Conservation (phyloP, 1,284 basidiomycete species). For the Puccinia polysora region DNA sequence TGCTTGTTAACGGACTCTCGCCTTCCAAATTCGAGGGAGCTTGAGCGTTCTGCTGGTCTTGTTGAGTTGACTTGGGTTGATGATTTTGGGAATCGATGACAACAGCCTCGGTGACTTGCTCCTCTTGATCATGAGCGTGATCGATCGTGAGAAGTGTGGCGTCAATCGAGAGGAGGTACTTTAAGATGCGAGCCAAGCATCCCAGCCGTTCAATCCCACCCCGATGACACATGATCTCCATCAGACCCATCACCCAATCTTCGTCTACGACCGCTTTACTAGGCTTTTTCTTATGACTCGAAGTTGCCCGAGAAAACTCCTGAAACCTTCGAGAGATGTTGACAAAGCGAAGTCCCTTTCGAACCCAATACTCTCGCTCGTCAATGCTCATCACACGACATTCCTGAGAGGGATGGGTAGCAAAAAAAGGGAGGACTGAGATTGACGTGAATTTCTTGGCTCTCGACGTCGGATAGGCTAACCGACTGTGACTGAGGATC, state of each 20-base stretch:
- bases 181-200: slow-evolving; percentile 19
- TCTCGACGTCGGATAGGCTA: slow-evolving; percentile 19
- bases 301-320: background rate
- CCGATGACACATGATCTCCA: slow-evolving; percentile 26
- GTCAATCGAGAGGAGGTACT: slow-evolving; percentile 20
- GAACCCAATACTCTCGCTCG: slow-evolving; percentile 31
- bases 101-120: background rate
- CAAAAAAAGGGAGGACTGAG: slow-evolving; percentile 28
- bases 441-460: slow-evolving; percentile 2
- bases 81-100: background rate
- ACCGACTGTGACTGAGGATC: slow-evolving; percentile 11
- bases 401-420: slow-evolving; percentile 10
- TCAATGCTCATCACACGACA: slow-evolving; percentile 17
- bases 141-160: slow-evolving; percentile 1
- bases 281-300: background rate
- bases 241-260: slow-evolving; percentile 33
- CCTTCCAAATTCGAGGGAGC: background rate
- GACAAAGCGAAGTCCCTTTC: slow-evolving; percentile 6
- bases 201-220: slow-evolving; percentile 32
- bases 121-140: background rate
- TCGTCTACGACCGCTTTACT: slow-evolving; percentile 11
- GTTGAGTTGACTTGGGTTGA: background rate
- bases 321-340: slow-evolving; percentile 5
- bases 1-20: slow-evolving; percentile 10
- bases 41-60: background rate